Evolutionary conservation across 2,329 filamentous ascomycete species (phyloP).

Genomic region (Truncatella angustata): DNA sequence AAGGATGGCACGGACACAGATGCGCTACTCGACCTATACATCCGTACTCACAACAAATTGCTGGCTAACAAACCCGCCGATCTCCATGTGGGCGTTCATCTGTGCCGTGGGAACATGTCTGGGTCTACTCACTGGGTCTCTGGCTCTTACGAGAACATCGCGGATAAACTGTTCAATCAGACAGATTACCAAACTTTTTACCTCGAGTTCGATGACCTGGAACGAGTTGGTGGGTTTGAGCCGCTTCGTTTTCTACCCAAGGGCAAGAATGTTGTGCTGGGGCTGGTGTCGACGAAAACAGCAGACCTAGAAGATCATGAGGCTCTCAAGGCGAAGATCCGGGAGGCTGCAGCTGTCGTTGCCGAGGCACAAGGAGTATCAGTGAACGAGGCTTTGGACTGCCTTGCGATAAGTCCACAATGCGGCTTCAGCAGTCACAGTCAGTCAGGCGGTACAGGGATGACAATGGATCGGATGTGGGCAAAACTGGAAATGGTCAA

Average conservation of each 20-base stretch:
- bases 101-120: constrained; percentile 51
- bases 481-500: constrained; percentile 25
- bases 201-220: constrained; percentile 49
- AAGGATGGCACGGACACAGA: constrained; percentile 52
- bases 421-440: constrained; percentile 40
- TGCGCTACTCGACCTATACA: constrained; percentile 56
- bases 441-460: constrained; percentile 22
- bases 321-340: constrained; percentile 40
- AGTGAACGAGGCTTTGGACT: constrained; percentile 50
- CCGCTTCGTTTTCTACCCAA: constrained; percentile 44
- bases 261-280: constrained; percentile 50
- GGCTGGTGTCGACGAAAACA: constrained; percentile 49
- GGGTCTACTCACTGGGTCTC: constrained; percentile 49
- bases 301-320: constrained; percentile 43
- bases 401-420: constrained; percentile 57
- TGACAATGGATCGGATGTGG: constrained; percentile 28
- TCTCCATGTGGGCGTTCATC: constrained; percentile 62
- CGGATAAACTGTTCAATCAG: constrained; percentile 46
- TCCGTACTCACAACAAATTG: constrained; percentile 60
- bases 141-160: constrained; percentile 50
- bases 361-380: constrained; percentile 54
- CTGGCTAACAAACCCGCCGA: constrained; percentile 51
- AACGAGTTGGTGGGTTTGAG: constrained; percentile 48
- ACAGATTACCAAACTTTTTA: constrained; percentile 51
- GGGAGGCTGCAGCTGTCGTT: constrained; percentile 52